Base-by-base conservation (phyloP, 2,329 filamentous ascomycete species). In the Fusarium protoensiforme region DNA sequence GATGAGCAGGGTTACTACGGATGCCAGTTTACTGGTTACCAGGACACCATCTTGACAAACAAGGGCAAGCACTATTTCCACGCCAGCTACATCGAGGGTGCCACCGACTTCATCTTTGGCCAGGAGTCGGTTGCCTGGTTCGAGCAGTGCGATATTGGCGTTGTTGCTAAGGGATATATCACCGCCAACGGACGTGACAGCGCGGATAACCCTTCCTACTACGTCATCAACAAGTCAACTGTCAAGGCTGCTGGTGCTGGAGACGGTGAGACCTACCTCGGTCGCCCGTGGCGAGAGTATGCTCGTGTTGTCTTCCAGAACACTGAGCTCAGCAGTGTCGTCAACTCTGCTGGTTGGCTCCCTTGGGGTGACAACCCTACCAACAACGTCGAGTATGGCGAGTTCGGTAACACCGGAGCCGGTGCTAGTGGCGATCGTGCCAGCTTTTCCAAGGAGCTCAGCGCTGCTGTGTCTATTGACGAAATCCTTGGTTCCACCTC, bases 341-440 rank as follows among this genome's bases (percentile, higher is more conserved):
- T 75, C 36, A 73, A 69, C 73, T 68, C 83, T 3, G 86, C 85
- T 1, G 90, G 90, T 0, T 92, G 91, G 90, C 77, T 74, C 9
- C 76, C 82, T 13, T 92, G 90, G 90, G 82, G 81, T 20, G 81
- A 85, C 51, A 79, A 83, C 33, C 83, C 85, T 27, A 90, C 87
- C 0, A 84, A 83, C 60, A 81, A 88, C 58, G 87, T 91, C 4
- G 80, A 83, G 46, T 91, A 88, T 69, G 87, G 81, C 7, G 90
- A 92, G 82, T 91, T 87, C 75, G 81, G 74, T 27, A 92, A 92
- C 79, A 85, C 84, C 2, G 90, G 91, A 1, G 78, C 81, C 31
- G 90, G 91, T 4, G 83, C 90, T 1, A 79, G 81, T 20, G 89
- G 89, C 0, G 85, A 83, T 0, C 83, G 90, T 58, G 89, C 87